These are phyloP conservation scores for Posidonia australis DNA, from an alignment of 106 monocot genomes.

Conservation along the genomic window DNA sequence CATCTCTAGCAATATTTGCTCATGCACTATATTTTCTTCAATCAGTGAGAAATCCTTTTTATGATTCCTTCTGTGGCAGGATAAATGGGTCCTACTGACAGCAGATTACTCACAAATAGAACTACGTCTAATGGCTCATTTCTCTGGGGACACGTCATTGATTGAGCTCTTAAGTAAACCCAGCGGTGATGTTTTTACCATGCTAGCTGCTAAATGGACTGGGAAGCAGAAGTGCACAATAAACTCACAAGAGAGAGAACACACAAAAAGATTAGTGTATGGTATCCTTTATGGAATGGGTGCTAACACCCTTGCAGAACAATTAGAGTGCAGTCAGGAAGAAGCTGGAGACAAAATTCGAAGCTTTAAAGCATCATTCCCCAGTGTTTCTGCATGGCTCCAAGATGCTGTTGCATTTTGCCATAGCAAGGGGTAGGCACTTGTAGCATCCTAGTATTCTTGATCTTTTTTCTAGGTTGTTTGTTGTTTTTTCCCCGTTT, in stretches of 20 bases:
- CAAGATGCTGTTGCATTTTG: conserved; percentile 69
- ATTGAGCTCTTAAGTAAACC: conserved; percentile 80
- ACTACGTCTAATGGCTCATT: conserved; percentile 92
- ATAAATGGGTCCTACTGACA: conserved; percentile 81
- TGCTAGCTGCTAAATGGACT: conserved; percentile 87
- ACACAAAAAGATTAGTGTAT: conserved; percentile 82
- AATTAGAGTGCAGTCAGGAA: conserved; percentile 66
- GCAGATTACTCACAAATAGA: conserved; percentile 99
- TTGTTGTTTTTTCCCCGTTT: background rate
- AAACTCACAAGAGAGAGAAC: conserved; percentile 63
- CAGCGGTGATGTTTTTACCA: conserved; percentile 87
- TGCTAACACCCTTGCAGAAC: conserved; percentile 70
- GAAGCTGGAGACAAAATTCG: conserved; percentile 70
- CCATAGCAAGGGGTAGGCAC: conserved; percentile 53
- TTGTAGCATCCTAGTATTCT: background rate
- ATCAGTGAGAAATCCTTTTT: background rate
- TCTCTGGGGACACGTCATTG: conserved; percentile 60
- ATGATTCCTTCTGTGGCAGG: conserved; percentile 32
- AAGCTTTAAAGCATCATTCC: conserved; percentile 72
- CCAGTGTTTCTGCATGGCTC: conserved; percentile 80
- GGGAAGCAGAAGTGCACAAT: conserved; percentile 46
- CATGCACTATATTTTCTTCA: background rate
- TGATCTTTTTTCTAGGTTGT: background rate
- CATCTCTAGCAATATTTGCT: background rate
- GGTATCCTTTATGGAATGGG: conserved; percentile 99